Evolutionary conservation across 768 basidiomycete species (phyloP).

Genomic region (Mycena filopes): DNA sequence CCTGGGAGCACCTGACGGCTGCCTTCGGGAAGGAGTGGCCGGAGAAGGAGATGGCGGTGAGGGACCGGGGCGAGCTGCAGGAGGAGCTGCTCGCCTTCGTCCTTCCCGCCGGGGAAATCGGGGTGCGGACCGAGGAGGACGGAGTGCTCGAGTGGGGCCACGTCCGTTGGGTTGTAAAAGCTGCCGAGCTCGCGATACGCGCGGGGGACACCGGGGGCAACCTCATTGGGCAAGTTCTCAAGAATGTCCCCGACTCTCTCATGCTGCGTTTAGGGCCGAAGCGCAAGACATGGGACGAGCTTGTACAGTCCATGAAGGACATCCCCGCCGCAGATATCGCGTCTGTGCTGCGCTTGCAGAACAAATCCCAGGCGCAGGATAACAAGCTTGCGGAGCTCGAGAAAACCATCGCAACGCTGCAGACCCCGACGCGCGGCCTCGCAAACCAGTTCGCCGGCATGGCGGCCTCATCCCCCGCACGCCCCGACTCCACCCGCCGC

Average conservation of each 20-base stretch:
- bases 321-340: not conserved
- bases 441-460: not conserved
- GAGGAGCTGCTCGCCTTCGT: constrained; percentile 9
- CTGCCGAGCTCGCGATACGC: not conserved
- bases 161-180: constrained; percentile 9
- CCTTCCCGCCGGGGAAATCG: not conserved
- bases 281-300: constrained; percentile 1
- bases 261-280: constrained; percentile 1
- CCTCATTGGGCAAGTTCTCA: constrained; percentile 10
- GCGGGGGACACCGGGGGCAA: not conserved
- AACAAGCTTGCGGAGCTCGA: not conserved
- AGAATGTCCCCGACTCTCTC: constrained; percentile 12
- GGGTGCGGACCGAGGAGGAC: constrained; percentile 8
- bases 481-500: not conserved
- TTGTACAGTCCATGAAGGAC: constrained; percentile 5
- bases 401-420: not conserved
- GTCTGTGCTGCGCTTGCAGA: not conserved
- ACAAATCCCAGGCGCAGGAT: too few relatives aligned
- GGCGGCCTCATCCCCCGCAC: not conserved
- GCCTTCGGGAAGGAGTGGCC: constrained; percentile 15
- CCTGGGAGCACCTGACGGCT: not conserved
- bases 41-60: constrained; percentile 16
- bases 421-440: constrained; percentile 7
- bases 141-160: constrained; percentile 8
- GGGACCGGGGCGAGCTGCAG: constrained; percentile 6